Conservation (phyloP, 2,329 filamentous ascomycete species). For the Trichophyton simii region DNA sequence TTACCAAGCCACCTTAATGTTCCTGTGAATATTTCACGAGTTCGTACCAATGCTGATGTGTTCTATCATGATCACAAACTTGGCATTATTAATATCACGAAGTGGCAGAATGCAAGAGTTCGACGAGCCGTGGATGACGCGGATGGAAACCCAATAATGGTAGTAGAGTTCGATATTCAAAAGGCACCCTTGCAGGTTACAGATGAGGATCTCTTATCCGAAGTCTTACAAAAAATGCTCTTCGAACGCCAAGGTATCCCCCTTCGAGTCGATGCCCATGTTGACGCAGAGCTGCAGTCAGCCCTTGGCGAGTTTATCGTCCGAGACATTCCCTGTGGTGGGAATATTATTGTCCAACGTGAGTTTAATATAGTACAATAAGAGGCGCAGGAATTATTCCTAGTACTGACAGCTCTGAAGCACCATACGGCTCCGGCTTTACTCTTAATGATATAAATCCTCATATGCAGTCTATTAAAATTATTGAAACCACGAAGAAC, state of each 20-base stretch:
- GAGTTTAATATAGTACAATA: conserved; percentile 39
- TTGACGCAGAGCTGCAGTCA: conserved; percentile 73
- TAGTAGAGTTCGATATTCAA: conserved; percentile 63
- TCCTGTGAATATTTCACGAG: conserved; percentile 60
- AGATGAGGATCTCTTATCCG: conserved; percentile 62
- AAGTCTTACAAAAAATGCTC: conserved; percentile 67
- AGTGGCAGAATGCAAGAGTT: conserved; percentile 79
- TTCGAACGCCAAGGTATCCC: conserved; percentile 59
- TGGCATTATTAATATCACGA: conserved; percentile 61
- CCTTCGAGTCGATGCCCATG: conserved; percentile 62
- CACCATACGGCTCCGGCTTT: conserved; percentile 46
- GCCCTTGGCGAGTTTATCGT: conserved; percentile 69
- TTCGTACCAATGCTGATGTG: conserved; percentile 68
- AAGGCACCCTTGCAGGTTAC: conserved; percentile 74
- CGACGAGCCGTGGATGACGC: conserved; percentile 49
- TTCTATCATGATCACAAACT: conserved; percentile 67
- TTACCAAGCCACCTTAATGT: conserved; percentile 82
- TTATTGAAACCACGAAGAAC: conserved; percentile 58
- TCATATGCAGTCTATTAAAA: conserved; percentile 56
- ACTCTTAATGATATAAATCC: conserved; percentile 44
- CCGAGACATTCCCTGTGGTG: conserved; percentile 70
- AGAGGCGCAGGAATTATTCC: background rate
- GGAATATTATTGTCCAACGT: conserved; percentile 86
- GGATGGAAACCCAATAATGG: conserved; percentile 49
- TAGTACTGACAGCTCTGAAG: conserved; percentile 33